Evolutionary conservation across 2,329 filamentous ascomycete genomes (phyloP), one percentile per base, ranked within the genome.

Genomic region (Chalara sp.): DNA sequence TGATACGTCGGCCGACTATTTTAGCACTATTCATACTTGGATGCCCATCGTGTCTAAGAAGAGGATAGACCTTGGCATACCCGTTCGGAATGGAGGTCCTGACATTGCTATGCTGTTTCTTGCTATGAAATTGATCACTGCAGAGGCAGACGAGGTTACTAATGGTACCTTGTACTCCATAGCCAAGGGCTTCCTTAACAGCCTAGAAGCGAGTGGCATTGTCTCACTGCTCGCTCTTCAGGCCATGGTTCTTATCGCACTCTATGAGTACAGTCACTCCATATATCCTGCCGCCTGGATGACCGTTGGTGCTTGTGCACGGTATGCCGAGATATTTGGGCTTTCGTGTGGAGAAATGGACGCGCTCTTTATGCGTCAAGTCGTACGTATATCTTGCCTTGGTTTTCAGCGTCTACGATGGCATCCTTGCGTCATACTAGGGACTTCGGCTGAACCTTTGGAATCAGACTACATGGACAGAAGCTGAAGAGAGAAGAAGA

Each of bases 261-360:
- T 75, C 2, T 77, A 75, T 57, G 74, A 78, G 56, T 65, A 72
- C 51, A 69, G 72, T 1, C 74, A 78, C 53, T 69, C 66, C 4
- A 72, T 78, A 46, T 76, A 76, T 54, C 75, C 75, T 3, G 70
- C 72, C 8, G 73, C 72, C 11, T 78, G 72, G 66, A 71, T 76
- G 61, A 71, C 71, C 1, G 65, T 73, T 5, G 74, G 70, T 2
- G 63, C 65, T 58, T 74, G 71, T 58, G 65, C 70, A 21, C 63
- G 73, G 48, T 73, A 76, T 55, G 67, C 63, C 32, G 55, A 65
- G 45, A 61, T 74, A 44, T 57, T 76, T 5, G 67, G 67, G 6
- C 60, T 62, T 29, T 59, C 64, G 32, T 59, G 64, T 5, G 60
- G 67, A 70, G 58, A 57, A 28, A 61, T 63, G 43, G 64, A 67